Percentiles rank a stretch among this genome's conserved stretches.
phyloP scores from a whole-genome alignment of 306 rosid species.

The Vachellia pachyceras region DNA sequence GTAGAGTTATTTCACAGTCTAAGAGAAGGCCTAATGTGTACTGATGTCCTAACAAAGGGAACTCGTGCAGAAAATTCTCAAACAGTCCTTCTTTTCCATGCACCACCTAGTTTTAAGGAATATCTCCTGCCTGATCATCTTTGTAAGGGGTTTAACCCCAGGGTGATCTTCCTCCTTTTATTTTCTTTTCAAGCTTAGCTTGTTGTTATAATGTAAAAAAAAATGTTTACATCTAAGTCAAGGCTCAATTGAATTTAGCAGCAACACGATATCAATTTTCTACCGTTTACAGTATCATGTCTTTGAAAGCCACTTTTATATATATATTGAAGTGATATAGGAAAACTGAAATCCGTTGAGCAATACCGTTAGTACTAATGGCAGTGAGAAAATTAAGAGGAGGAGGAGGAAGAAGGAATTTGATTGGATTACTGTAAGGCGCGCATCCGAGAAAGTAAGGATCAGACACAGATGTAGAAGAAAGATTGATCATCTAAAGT shows the following conservation, averaged over 20 bases:
- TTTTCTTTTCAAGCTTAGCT: too few relatives aligned
- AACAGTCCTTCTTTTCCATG: too few relatives aligned
- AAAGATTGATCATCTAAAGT: conserved; percentile 5
- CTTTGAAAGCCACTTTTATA: not conserved
- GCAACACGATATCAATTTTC: not conserved
- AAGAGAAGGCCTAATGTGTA: too few relatives aligned
- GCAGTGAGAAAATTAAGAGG: not conserved
- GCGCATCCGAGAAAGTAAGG: not conserved
- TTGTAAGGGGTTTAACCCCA: too few relatives aligned
- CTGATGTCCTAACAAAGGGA: too few relatives aligned
- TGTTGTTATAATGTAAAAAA: too few relatives aligned
- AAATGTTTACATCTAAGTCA: too few relatives aligned
- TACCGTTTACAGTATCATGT: not conserved
- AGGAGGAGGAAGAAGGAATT: not conserved
- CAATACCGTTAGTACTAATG: not conserved
- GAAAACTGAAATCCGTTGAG: not conserved
- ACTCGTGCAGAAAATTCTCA: too few relatives aligned
- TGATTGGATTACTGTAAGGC: not conserved
- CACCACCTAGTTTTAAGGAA: too few relatives aligned
- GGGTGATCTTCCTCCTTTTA: too few relatives aligned
- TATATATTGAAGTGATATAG: not conserved
- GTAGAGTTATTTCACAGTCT: too few relatives aligned
- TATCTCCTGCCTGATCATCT: too few relatives aligned
- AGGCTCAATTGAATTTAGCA: not conserved
- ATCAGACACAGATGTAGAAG: conserved; percentile 8